These are phyloP conservation scores for Vitis cinerea DNA, from an alignment of 164 flowering plant genomes.

Conservation along the genomic window DNA sequence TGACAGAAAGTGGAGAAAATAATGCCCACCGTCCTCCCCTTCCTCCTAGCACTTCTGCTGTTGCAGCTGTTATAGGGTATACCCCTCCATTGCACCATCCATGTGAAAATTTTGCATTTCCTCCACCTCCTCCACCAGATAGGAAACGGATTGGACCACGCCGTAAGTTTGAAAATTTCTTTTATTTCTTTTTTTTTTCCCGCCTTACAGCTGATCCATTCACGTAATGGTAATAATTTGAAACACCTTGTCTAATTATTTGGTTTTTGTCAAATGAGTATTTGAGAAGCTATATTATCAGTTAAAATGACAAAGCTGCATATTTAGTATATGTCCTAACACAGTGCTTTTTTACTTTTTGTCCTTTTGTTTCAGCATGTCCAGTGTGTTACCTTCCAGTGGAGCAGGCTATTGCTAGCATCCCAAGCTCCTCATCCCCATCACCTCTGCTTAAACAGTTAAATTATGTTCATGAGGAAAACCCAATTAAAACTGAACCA, in stretches of 20 bases:
- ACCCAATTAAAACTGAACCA: constrained; percentile 41
- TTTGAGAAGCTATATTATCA: too few species aligned
- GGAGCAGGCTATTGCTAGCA: constrained; percentile 67
- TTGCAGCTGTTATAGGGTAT: not conserved
- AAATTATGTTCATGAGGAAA: constrained; percentile 62
- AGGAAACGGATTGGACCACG: constrained; percentile 80
- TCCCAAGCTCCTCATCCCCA: constrained; percentile 61
- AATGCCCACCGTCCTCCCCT: constrained; percentile 20
- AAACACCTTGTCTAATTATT: not conserved
- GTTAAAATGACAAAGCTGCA: not conserved
- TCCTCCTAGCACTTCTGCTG: constrained; percentile 14
- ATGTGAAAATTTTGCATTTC: constrained; percentile 65
- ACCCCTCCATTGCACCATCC: constrained; percentile 39
- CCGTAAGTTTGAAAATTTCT: constrained; percentile 56
- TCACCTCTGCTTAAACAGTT: constrained; percentile 69
- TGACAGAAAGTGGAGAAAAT: constrained; percentile 16
- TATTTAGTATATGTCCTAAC: not conserved
- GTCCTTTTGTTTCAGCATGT: constrained; percentile 58
- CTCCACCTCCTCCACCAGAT: constrained; percentile 77
- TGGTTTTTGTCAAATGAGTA: too few species aligned
- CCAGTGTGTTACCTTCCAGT: constrained; percentile 91
- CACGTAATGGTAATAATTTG: not conserved
- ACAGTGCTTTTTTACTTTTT: constrained; percentile 6
- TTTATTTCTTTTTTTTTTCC: not conserved
- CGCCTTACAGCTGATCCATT: not conserved